Conservation (phyloP, 345 rosid species). For the Eucalyptus dawsonii region DNA sequence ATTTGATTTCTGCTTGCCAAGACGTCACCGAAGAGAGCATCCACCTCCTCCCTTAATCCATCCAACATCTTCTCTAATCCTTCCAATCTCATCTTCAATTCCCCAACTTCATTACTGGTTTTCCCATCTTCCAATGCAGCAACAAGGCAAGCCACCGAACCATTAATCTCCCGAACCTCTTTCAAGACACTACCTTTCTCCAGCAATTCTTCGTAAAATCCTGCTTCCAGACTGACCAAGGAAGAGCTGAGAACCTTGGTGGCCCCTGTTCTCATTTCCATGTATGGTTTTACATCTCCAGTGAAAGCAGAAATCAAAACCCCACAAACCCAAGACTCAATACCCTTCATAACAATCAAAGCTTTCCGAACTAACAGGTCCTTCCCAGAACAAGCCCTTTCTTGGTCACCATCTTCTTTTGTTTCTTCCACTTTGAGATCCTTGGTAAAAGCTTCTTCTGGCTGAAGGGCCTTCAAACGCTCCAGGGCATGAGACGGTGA, state of each 20-base stretch:
- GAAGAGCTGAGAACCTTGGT: slow-evolving; percentile 1
- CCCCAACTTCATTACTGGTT: slow-evolving; percentile 11
- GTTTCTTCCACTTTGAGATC: not conserved
- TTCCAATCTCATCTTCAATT: slow-evolving; percentile 21
- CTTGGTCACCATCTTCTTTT: not conserved
- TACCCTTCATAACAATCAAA: slow-evolving; percentile 21
- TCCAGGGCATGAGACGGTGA: slow-evolving; percentile 24
- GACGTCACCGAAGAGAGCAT: slow-evolving; percentile 29
- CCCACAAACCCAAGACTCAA: slow-evolving; percentile 33
- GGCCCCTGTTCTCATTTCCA: slow-evolving; percentile 15
- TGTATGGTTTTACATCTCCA: slow-evolving; percentile 24
- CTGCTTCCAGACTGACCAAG: slow-evolving; percentile 9
- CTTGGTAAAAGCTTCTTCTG: not conserved
- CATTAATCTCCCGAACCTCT: slow-evolving; percentile 35
- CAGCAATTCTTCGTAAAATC: not conserved
- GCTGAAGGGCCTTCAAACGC: slow-evolving; percentile 14
- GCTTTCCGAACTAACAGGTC: slow-evolving; percentile 24
- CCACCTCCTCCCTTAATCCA: slow-evolving; percentile 21
- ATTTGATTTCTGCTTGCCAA: slow-evolving; percentile 37
- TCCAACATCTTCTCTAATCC: slow-evolving; percentile 27
- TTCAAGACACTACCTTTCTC: slow-evolving; percentile 12
- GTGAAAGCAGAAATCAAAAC: slow-evolving; percentile 20
- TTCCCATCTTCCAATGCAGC: slow-evolving; percentile 10
- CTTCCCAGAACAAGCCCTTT: slow-evolving; percentile 5
- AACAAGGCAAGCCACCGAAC: slow-evolving; percentile 22